Base-by-base conservation (phyloP, 495 filamentous ascomycete species). In the Cercophora scortea region DNA sequence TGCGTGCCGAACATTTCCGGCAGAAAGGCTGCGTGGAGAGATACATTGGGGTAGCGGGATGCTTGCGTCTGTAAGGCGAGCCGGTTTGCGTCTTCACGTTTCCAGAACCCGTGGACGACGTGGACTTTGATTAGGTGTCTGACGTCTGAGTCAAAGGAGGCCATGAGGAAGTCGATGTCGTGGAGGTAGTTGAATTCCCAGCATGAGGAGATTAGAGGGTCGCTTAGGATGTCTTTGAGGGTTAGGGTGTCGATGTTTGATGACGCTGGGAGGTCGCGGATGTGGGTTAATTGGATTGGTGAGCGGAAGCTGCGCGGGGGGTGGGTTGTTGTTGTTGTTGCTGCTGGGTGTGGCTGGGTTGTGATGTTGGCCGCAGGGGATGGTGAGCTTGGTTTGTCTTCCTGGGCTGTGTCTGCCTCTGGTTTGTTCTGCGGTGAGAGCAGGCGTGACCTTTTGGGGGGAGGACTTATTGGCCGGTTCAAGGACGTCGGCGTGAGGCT, bases 141-240 rank as follows among this genome's bases (percentile, higher is more conserved):
- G 9, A 85, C 79, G 70, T 93, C 89, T 6, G 74, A 62, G 53
- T 95, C 87, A 55, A 96, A 85, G 9, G 72, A 63, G 11, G 49
- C 44, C 73, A 77, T 72, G 13, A 78, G 68, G 61, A 90, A 96
- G 51, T 89, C 80, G 19, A 95, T 71, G 70, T 95, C 85, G 61
- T 92, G 84, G 3, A 91, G 71, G 60, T 84, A 95, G 59, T 95
- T 95, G 67, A 96, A 95, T 39, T 89, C 79, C 90, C 90, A 96
- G 58, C 86, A 88, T 66, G 93, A 87, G 36, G 79, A 73, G 48
- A 96, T 90, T 62, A 92, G 75, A 0, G 88, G 87, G 63, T 94
- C 85, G 1, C 87, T 83, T 3, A 96, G 77, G 49, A 96, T 79
- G 51, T 90, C 86, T 16, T 72, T 72, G 18, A 95, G 70, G 6